Evolutionary conservation across 2,329 filamentous ascomycete genomes (phyloP), one percentile per base, ranked within the genome.

Genomic region (Trichoderma arundinaceum): DNA sequence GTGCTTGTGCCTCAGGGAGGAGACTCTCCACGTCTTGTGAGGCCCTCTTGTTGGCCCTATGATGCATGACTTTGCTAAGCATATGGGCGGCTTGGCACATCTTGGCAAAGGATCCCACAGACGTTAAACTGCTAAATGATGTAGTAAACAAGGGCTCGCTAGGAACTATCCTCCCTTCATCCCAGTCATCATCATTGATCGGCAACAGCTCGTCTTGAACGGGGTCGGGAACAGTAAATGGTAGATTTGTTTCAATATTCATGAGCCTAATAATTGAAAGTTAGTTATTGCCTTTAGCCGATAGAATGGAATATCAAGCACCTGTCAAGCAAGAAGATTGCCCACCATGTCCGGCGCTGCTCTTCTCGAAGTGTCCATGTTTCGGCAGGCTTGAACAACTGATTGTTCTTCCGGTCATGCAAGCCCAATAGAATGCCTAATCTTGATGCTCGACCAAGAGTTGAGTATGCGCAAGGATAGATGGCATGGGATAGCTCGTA

Each of bases 281-380:
- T 63, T 38, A 63, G 28, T 13, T 8, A 8, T 1, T 19, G 2
- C 1, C 4, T 13, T 3, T 46, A 4, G 10, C 17, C 1, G 19
- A 46, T 3, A 8, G 17, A 13, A 7, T 7, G 22, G 15, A 15
- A n/a, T 8, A 2, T 8, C 4, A 35, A 10, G 10, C 15, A 63
- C 60, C 60, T 63, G 17, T 63, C 60, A 2, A 63, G 49, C 39
- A 63, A 3, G 33, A 53, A 63, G 22, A 63, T 54, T 10, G 35
- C 32, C 60, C 60, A 63, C 49, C 49, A 63, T 28, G 60, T 63
- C 28, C 60, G 41, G 49, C 60, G 60, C 32, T 63, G 60, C 32
- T 63, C 60, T 32, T 63, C 60, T 10, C 60, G 49, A 53, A 63
- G 49, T 1, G 60, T 63, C 60, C 60, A 63, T 7, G 60, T 63